Percentiles rank a stretch among this genome's conserved stretches.
Evolutionary conservation across 2,329 filamentous ascomycete species (phyloP).

Genomic region (Monosporascus sp.): DNA sequence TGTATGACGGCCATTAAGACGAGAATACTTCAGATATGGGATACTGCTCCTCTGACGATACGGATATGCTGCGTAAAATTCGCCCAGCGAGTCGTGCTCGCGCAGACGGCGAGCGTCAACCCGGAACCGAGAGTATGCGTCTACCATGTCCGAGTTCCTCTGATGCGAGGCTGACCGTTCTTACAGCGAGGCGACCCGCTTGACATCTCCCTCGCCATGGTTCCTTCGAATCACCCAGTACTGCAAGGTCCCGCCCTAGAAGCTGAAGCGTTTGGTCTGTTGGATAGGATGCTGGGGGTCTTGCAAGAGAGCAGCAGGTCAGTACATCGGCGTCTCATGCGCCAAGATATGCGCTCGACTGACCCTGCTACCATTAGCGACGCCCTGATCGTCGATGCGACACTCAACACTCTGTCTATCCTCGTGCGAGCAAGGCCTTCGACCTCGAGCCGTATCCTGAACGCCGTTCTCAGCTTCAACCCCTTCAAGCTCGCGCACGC

Average conservation of each 20-base stretch:
- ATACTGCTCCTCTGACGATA: slow-evolving; percentile 67
- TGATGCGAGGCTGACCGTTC: slow-evolving; percentile 15
- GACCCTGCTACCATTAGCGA: slow-evolving; percentile 52
- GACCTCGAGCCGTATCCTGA: slow-evolving; percentile 79
- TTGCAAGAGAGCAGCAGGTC: slow-evolving; percentile 85
- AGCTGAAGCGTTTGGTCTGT: slow-evolving; percentile 83
- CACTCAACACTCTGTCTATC: slow-evolving; percentile 79
- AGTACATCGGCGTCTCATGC: slow-evolving; percentile 22
- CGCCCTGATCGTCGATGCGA: slow-evolving; percentile 82
- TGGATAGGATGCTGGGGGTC: slow-evolving; percentile 80
- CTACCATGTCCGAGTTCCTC: slow-evolving; percentile 6
- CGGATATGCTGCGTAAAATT: slow-evolving; percentile 97
- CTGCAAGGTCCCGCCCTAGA: slow-evolving; percentile 78
- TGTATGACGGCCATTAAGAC: slow-evolving; percentile 84
- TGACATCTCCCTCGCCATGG: slow-evolving; percentile 81
- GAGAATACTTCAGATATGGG: slow-evolving; percentile 84
- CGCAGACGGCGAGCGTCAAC: slow-evolving; percentile 80
- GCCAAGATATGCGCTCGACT: slow-evolving; percentile 8
- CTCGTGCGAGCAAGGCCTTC: slow-evolving; percentile 76
- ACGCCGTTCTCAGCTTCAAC: slow-evolving; percentile 84
- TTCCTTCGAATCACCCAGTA: slow-evolving; percentile 76
- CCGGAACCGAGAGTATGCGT: slow-evolving; percentile 71
- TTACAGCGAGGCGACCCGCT: slow-evolving; percentile 40
- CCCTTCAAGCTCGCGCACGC: slow-evolving; percentile 75
- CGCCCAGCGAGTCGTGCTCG: slow-evolving; percentile 84